Conservation (phyloP, 2,329 filamentous ascomycete genomes). For the Epichloe amarillans region DNA sequence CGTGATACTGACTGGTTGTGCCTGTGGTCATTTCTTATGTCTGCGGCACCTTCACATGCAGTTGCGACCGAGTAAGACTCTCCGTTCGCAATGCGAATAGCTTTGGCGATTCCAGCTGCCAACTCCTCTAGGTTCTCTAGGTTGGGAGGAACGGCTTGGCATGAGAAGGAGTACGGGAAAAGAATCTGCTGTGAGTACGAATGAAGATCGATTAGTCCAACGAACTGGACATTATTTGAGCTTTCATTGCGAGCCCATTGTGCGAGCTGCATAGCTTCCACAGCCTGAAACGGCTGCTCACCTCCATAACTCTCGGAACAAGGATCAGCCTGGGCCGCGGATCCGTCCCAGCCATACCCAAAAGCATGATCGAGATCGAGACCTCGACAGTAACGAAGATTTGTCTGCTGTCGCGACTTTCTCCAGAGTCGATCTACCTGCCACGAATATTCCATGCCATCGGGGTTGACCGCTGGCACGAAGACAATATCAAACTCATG, state of each 20-base stretch:
- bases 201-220: conserved; percentile 83
- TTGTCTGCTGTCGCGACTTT: conserved; percentile 80
- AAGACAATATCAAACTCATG: conserved; percentile 79
- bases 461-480: conserved; percentile 79
- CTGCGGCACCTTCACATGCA: conserved; percentile 71
- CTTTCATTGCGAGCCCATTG: conserved; percentile 76
- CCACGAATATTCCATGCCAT: conserved; percentile 93
- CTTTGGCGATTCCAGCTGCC: conserved; percentile 74
- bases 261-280: conserved; percentile 63
- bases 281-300: conserved; percentile 66
- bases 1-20: conserved; percentile 20
- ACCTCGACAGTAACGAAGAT: conserved; percentile 69
- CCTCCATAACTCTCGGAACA: conserved; percentile 89
- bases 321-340: conserved; percentile 54
- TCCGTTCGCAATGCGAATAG: conserved; percentile 67
- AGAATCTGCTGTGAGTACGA: conserved; percentile 92
- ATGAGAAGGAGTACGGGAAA: conserved; percentile 84
- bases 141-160: conserved; percentile 62
- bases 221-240: conserved; percentile 57
- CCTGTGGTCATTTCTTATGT: conserved; percentile 10
- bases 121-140: conserved; percentile 88
- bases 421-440: conserved; percentile 84
- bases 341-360: conserved; percentile 69
- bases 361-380: conserved; percentile 84
- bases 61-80: conserved; percentile 67